A percentile compares a stretch with the other conserved stretches of the same genome.
phyloP scores from a whole-genome alignment of 805 yeast genomes.

The Candida oleophila region DNA sequence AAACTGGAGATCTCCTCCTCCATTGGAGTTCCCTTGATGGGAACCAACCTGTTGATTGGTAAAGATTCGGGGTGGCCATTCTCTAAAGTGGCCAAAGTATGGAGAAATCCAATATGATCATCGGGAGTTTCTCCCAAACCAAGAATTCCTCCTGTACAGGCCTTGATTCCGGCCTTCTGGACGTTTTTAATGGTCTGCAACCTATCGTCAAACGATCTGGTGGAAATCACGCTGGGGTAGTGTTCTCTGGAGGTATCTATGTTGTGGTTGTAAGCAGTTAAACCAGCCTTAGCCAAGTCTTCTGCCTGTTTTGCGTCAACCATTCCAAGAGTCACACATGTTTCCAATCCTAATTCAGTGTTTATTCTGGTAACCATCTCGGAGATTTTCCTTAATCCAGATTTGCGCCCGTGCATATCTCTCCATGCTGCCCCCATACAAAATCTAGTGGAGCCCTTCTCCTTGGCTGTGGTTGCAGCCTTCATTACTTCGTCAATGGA shows the following conservation, averaged over 20 bases:
- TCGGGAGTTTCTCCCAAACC: slow-evolving; percentile 75
- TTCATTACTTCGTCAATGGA: slow-evolving; percentile 59
- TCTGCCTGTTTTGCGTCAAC: slow-evolving; percentile 62
- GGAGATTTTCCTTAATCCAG: slow-evolving; percentile 58
- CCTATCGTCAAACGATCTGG: slow-evolving; percentile 72
- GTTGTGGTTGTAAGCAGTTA: slow-evolving; percentile 81
- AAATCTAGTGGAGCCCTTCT: slow-evolving; percentile 72
- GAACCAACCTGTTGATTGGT: slow-evolving; percentile 78
- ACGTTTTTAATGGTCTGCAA: slow-evolving; percentile 65
- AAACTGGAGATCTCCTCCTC: slow-evolving; percentile 48
- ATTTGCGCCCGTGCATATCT: slow-evolving; percentile 76
- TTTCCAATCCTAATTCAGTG: slow-evolving; percentile 62
- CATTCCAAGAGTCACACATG: slow-evolving; percentile 83
- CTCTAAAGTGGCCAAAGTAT: slow-evolving; percentile 65
- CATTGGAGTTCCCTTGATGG: slow-evolving; percentile 78
- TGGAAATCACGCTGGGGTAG: slow-evolving; percentile 68
- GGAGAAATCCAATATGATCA: slow-evolving; percentile 67
- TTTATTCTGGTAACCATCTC: slow-evolving; percentile 66
- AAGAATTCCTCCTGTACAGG: slow-evolving; percentile 77
- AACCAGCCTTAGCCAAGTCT: slow-evolving; percentile 61
- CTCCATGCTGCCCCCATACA: slow-evolving; percentile 91
- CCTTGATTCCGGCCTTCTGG: slow-evolving; percentile 60
- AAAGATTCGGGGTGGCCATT: slow-evolving; percentile 72
- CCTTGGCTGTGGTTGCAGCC: slow-evolving; percentile 64
- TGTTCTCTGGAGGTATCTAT: slow-evolving; percentile 78